A percentile compares a stretch with the other conserved stretches of the same genome.
Conservation (phyloP, 208 protist species). For the Crithidia thermophila region DNA sequence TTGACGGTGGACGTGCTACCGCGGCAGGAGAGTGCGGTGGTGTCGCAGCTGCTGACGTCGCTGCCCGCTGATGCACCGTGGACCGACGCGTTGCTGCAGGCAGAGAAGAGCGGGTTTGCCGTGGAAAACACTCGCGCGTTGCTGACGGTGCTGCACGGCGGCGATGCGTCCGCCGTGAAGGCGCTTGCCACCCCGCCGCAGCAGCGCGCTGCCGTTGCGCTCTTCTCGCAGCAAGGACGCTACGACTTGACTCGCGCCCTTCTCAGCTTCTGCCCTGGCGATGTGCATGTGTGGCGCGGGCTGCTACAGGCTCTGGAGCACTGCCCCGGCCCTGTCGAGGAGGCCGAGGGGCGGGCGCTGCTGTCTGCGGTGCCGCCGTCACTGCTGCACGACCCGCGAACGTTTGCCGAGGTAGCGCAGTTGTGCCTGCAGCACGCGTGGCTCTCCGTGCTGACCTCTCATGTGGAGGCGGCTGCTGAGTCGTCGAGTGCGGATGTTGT, state of each 20-base stretch:
- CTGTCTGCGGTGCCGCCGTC: constrained; percentile 5
- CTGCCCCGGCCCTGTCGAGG: constrained; percentile 6
- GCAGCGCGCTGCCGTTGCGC: constrained; percentile 2
- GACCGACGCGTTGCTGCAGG: constrained; percentile 30
- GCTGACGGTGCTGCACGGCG: constrained; percentile 21
- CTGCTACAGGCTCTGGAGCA: constrained; percentile 32
- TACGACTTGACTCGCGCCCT: constrained; percentile 14
- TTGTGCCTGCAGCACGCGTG: constrained; percentile 32
- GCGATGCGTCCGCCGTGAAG: neutral
- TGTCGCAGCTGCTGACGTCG: constrained; percentile 41
- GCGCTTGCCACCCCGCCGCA: neutral
- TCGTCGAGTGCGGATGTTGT: neutral
- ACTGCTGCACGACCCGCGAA: neutral
- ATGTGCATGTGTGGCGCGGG: constrained; percentile 15
- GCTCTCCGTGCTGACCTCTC: constrained; percentile 9
- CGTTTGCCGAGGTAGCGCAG: constrained; percentile 13
- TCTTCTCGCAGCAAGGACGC: constrained; percentile 28
- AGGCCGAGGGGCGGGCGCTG: neutral
- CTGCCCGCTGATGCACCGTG: constrained; percentile 60
- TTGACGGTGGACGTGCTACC: constrained; percentile 44
- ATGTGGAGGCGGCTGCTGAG: neutral
- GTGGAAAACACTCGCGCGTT: neutral
- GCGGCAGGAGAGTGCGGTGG: constrained; percentile 27
- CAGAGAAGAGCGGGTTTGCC: neutral
- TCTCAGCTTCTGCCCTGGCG: neutral